Evolutionary conservation across 305 asterid genomes (phyloP).

Genomic region (Fraxinus dipetala): DNA sequence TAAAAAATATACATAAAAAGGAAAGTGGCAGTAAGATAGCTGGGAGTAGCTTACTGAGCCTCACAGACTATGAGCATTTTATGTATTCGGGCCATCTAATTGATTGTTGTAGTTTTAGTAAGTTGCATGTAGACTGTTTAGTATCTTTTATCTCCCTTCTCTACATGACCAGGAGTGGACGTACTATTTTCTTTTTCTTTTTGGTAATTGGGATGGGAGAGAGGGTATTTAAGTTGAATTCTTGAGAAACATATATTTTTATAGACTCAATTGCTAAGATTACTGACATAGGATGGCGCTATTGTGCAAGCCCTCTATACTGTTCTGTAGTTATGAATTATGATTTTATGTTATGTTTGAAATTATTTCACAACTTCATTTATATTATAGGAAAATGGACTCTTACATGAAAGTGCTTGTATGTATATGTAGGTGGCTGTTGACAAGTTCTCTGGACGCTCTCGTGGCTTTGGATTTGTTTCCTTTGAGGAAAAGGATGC

Average conservation of each 20-base stretch:
- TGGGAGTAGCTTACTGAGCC: background rate
- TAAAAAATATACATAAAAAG: background rate
- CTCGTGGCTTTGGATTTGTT: conserved; percentile 86
- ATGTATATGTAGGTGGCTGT: conserved; percentile 49
- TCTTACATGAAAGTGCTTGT: background rate
- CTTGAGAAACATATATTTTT: background rate
- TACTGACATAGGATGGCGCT: background rate
- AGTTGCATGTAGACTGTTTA: background rate
- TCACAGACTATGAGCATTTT: background rate
- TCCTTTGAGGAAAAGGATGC: conserved; percentile 65
- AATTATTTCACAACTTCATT: background rate
- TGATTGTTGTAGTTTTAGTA: background rate
- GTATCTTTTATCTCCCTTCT: background rate
- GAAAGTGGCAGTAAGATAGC: background rate
- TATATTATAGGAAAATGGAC: background rate
- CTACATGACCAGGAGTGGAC: background rate
- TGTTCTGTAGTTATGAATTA: background rate
- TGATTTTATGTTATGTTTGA: background rate
- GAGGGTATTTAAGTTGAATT: background rate
- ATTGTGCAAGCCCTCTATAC: background rate
- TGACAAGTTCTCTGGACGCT: conserved; percentile 75
- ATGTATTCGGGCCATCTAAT: background rate
- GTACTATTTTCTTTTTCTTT: background rate
- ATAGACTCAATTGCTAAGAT: background rate
- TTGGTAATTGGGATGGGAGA: background rate